These are phyloP conservation scores for Emergomyces orientalis DNA, from an alignment of 2,329 filamentous ascomycete species.

Conservation along the genomic window DNA sequence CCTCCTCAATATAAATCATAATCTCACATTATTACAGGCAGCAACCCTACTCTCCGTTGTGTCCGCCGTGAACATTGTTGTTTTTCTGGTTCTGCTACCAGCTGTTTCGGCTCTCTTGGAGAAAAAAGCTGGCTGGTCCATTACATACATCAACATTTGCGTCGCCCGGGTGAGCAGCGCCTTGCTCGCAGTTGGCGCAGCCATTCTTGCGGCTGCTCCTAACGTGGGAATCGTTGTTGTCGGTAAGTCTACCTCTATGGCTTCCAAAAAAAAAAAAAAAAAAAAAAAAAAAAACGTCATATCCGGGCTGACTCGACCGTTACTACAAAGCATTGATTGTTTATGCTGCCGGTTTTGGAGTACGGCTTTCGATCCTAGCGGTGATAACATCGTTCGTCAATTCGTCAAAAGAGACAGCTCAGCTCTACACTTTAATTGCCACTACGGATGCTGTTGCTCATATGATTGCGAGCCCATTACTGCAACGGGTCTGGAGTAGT, in stretches of 20 bases:
- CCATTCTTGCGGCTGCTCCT: no score
- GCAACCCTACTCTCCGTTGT: slow-evolving; percentile 1
- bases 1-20: no score
- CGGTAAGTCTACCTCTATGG: no score
- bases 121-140: slow-evolving; percentile 2
- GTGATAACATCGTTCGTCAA: slow-evolving; percentile 5
- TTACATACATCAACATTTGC: slow-evolving; percentile 3
- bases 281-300: no score
- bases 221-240: no score
- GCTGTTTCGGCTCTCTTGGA: background rate
- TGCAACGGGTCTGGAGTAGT: background rate
- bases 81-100: slow-evolving; percentile 4
- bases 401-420: background rate
- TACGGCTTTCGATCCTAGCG: slow-evolving; percentile 1
- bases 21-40: background rate
- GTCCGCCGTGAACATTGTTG: slow-evolving; percentile 3
- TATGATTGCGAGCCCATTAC: slow-evolving; percentile 4
- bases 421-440: slow-evolving; percentile 1
- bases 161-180: slow-evolving; percentile 1
- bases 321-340: slow-evolving; percentile 1
- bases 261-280: no score
- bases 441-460: slow-evolving; percentile 4
- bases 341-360: slow-evolving; percentile 3
- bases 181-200: background rate
- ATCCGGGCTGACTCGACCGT: background rate